phyloP scores from a whole-genome alignment of 1,284 basidiomycete genomes.

The Coniferiporia weirii region DNA sequence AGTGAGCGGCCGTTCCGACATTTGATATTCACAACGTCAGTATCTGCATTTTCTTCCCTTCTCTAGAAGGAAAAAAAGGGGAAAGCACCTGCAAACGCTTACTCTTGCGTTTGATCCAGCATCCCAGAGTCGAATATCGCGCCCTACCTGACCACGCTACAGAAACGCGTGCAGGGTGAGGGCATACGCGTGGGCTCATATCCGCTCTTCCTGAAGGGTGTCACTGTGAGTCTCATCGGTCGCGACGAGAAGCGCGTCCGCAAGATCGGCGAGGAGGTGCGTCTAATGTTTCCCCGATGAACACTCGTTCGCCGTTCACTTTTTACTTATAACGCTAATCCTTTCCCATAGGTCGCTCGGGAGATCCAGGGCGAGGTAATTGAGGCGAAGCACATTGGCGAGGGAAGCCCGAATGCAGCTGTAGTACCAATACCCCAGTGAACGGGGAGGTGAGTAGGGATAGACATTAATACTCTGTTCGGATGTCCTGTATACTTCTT shows the following conservation, averaged over 20 bases:
- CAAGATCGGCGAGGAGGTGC: conserved; percentile 63
- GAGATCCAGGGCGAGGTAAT: conserved; percentile 16
- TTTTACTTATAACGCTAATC: background rate
- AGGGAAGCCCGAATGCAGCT: background rate
- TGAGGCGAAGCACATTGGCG: conserved; percentile 11
- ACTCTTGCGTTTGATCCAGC: conserved; percentile 33
- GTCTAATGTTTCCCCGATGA: background rate
- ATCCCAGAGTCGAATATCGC: conserved; percentile 85
- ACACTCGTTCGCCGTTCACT: background rate
- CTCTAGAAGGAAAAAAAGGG: too few relatives aligned
- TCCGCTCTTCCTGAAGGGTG: conserved; percentile 59
- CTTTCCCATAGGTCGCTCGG: conserved; percentile 1
- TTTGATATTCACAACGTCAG: conserved; percentile 74
- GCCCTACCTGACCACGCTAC: conserved; percentile 79
- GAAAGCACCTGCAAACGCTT: too few relatives aligned
- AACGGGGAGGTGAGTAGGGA: too few relatives aligned
- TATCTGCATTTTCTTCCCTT: conserved; percentile 16
- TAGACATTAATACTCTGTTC: too few relatives aligned
- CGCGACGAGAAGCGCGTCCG: conserved; percentile 48
- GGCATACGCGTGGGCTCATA: conserved; percentile 85
- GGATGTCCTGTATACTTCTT: too few relatives aligned
- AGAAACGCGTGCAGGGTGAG: conserved; percentile 67
- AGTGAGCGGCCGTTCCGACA: conserved; percentile 67
- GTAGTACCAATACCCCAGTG: too few relatives aligned
- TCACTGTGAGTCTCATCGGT: conserved; percentile 67